These are phyloP conservation scores for Discostella pseudostelligera DNA, from an alignment of 108 stramenopile species.

Conservation along the genomic window DNA sequence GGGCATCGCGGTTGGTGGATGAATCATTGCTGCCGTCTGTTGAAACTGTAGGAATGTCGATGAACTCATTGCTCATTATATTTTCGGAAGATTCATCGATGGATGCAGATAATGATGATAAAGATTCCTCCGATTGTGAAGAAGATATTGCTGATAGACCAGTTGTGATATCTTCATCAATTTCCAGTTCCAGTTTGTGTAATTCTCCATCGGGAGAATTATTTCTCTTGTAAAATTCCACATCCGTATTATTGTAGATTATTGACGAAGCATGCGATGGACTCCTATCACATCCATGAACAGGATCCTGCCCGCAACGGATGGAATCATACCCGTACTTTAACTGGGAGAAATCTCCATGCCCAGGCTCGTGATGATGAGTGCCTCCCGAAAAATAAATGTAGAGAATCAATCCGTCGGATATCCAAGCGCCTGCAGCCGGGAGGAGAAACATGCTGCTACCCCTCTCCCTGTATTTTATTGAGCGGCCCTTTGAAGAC, in stretches of 20 bases:
- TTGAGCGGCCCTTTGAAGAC: too few relatives aligned
- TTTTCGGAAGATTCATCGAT: neutral
- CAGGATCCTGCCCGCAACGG: neutral
- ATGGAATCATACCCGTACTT: neutral
- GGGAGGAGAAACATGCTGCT: slow-evolving; percentile 56
- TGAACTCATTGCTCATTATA: too few relatives aligned
- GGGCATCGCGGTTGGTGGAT: neutral
- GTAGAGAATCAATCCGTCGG: slow-evolving; percentile 55
- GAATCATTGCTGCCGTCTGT: neutral
- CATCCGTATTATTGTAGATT: neutral
- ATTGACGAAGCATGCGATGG: too few relatives aligned
- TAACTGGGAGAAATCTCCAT: neutral
- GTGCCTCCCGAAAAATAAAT: slow-evolving; percentile 28
- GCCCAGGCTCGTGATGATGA: neutral
- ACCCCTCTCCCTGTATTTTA: too few relatives aligned
- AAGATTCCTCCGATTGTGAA: too few relatives aligned
- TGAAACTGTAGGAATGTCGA: too few relatives aligned
- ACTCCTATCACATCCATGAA: too few relatives aligned
- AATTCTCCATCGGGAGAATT: neutral
- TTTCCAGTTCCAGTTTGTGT: too few relatives aligned
- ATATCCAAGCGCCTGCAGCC: slow-evolving; percentile 56
- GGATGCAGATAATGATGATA: neutral
- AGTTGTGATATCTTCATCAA: neutral
- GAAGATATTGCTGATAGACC: neutral
- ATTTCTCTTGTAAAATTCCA: neutral